Conservation (phyloP, 148 eudicot species). For the Rhododendron henanense region DNA sequence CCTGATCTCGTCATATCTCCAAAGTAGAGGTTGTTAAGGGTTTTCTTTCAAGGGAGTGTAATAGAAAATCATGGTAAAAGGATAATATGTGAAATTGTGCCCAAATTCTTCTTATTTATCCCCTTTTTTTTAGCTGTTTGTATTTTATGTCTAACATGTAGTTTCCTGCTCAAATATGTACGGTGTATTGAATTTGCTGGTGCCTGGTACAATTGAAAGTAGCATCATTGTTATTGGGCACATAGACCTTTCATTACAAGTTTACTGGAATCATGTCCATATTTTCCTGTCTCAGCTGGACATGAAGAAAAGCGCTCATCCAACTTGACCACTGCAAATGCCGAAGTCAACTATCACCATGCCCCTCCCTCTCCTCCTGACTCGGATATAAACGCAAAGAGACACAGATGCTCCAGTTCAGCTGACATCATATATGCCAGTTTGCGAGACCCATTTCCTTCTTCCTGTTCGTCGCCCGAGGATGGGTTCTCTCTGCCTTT, state of each 20-base stretch:
- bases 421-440: neutral
- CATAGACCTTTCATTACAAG: neutral
- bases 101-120: neutral
- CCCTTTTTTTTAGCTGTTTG: neutral
- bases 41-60: neutral
- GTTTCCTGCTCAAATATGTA: neutral
- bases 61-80: neutral
- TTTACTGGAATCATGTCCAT: neutral
- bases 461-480: neutral
- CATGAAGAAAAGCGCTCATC: neutral
- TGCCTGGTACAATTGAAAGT: neutral
- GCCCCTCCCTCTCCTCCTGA: neutral
- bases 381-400: conserved; percentile 7
- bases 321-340: neutral
- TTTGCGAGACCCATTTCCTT: conserved; percentile 6
- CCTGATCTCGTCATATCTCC: neutral
- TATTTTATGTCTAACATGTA: neutral
- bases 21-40: neutral
- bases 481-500: neutral
- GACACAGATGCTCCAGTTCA: conserved; percentile 15
- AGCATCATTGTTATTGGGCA: neutral
- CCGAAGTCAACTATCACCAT: neutral
- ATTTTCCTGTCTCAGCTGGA: neutral
- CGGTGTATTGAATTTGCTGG: neutral
- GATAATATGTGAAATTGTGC: neutral